phyloP scores from a whole-genome alignment of 2,329 filamentous ascomycete genomes.

The Hymenoscyphus occultus region DNA sequence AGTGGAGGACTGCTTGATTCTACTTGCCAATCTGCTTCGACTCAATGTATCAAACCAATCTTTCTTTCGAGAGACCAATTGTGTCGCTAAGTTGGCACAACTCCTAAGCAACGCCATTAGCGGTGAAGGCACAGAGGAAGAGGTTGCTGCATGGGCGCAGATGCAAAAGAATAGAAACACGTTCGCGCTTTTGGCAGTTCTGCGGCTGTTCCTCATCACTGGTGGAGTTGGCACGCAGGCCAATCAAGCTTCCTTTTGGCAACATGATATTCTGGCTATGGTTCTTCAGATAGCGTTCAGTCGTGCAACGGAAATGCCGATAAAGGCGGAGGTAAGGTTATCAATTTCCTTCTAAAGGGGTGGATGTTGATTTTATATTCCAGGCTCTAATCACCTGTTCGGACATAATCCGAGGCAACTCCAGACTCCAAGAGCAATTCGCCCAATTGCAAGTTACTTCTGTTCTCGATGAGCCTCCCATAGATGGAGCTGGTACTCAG shows the following conservation, averaged over 20 bases:
- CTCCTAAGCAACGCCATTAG: slow-evolving; percentile 63
- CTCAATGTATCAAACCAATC: slow-evolving; percentile 91
- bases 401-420: slow-evolving; percentile 81
- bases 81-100: slow-evolving; percentile 67
- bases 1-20: slow-evolving; percentile 88
- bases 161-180: slow-evolving; percentile 83
- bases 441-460: slow-evolving; percentile 77
- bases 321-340: slow-evolving; percentile 69
- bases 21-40: slow-evolving; percentile 83
- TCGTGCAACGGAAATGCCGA: slow-evolving; percentile 65
- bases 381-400: slow-evolving; percentile 81
- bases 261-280: slow-evolving; percentile 74
- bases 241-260: slow-evolving; percentile 85
- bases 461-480: slow-evolving; percentile 45
- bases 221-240: slow-evolving; percentile 77
- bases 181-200: slow-evolving; percentile 82
- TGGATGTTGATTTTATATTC: slow-evolving; percentile 20
- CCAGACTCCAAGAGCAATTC: slow-evolving; percentile 80
- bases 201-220: slow-evolving; percentile 78
- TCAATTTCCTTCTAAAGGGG: neutral
- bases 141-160: slow-evolving; percentile 71
- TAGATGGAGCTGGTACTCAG: slow-evolving; percentile 40
- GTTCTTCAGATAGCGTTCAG: slow-evolving; percentile 82
- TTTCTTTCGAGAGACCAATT: slow-evolving; percentile 87
- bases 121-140: slow-evolving; percentile 51